Evolutionary conservation across 345 rosid species (phyloP), one percentile per base, ranked within the genome.

Genomic region (Aquilaria yunnanensis): DNA sequence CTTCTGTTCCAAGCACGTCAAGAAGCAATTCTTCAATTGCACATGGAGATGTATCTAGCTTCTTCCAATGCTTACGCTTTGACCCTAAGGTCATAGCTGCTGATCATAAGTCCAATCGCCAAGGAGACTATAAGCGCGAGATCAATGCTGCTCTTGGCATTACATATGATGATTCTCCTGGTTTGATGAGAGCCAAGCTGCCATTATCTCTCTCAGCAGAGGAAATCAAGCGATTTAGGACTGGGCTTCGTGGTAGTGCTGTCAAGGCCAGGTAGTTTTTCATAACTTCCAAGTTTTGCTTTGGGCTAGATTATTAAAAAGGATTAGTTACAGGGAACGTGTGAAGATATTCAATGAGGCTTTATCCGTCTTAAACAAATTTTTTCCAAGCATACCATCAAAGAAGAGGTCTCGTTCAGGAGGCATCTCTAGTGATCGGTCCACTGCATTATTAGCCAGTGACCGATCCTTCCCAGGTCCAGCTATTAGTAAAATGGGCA

Each of bases 361-460:
- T 56, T 80, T 93, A 62, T 85, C 85, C 73, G 89, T 80, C 57
- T 77, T 91, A 74, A 91, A 85, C 80, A 84, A 91, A 70, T 79
- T 75, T 71, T 85, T 91, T 64, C 90, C 96, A 12, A 78, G 69
- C 65, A 56, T 88, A 68, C 82, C 88, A 54, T 75, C 95, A 57
- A 95, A 87, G 87, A 91, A 87, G 77, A 88, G 97, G 76, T 85
- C 96, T 67, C 83, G 96, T 61, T 73, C 79, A 72, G 99, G 91
- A 65, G 74, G 80, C 23, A 81, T 80, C 78, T 58, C 83, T 65
- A 70, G 61, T 80, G 96, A 88, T 37, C 86, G 88, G 32, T 46
- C 84, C 50, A 73, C 75, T 73, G 62, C 80, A 57, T 63, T 67
- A 62, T 67, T 76, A 59, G 80, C 92, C 54, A 82, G 72, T 69